Base-by-base conservation (phyloP, 1,139 yeast species). In the Casaregolazyma suthepensis region DNA sequence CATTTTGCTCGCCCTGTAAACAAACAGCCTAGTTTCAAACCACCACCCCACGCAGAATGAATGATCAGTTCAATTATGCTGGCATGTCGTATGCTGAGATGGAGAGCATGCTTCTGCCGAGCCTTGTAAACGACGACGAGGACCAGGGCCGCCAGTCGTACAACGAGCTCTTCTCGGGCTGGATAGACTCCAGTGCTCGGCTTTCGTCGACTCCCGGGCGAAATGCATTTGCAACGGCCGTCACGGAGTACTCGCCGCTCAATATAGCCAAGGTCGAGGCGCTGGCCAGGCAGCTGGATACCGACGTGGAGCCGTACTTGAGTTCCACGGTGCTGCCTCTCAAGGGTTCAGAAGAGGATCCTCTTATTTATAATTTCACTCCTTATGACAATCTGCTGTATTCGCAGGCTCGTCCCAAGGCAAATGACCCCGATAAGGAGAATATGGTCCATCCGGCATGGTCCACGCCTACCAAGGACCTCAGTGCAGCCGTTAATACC, bases 211-310 rank as follows among this genome's bases (percentile, higher is more conserved):
- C 26, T 2, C 22, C 45, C 5, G 26, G 26, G 5, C 13, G 26
- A 42, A 42, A 19, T 19, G 45, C 45, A 43, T 22, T 19, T n/a
- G 18, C n/a, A 43, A 20, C 29, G 20, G 29, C 26, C 6, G 26
- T 43, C 15, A 19, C 45, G 22, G 50, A 43, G 15, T 49, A 49
- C 26, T 31, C 48, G 12, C 52, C 52, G 29, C 35, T 49, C 12
- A 44, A 37, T 20, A 20, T 43, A 12, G 46, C 42, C 23, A 43
- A 44, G 44, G 47, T 49, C 17, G 52, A 49, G 19, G 31, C 37
- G 15, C 15, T 49, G 47, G 52, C 52, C 18, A 40, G 44, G 5
- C 52, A 49, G 47, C 47, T 49, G 12, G 47, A 49, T 17, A n/a
- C 44, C 12, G 52, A 46, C 4, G 40, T 49, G 20, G 52, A 49